phyloP scores from a whole-genome alignment of 2,329 filamentous ascomycete genomes.

The Sclerotinia spermophila region DNA sequence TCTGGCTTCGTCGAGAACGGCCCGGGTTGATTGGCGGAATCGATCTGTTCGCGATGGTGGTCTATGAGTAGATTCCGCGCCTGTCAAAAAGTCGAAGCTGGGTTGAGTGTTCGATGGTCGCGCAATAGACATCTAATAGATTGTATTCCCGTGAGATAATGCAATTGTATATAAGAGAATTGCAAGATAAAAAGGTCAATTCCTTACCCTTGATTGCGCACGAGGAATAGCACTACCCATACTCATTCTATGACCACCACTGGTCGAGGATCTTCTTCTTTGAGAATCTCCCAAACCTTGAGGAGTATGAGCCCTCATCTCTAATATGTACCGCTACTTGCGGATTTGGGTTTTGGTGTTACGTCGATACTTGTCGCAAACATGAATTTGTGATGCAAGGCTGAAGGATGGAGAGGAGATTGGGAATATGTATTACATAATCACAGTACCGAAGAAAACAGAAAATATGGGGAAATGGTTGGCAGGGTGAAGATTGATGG shows the following conservation, averaged over 20 bases:
- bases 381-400: slow-evolving; percentile 1
- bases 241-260: slow-evolving; percentile 29
- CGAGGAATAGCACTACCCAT: slow-evolving; percentile 34
- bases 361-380: slow-evolving; percentile 21
- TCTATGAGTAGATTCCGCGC: slow-evolving; percentile 43
- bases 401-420: neutral
- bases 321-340: neutral
- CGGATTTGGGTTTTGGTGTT: slow-evolving; percentile 8
- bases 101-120: slow-evolving; percentile 50
- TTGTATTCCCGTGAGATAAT: slow-evolving; percentile 1
- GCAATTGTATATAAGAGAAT: neutral
- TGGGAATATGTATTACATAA: neutral
- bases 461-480: slow-evolving; percentile 3
- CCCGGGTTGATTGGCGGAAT: slow-evolving; percentile 44
- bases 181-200: slow-evolving; percentile 3
- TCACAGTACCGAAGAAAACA: neutral
- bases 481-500: neutral
- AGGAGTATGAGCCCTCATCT: slow-evolving; percentile 36
- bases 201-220: slow-evolving; percentile 33
- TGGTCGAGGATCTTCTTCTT: slow-evolving; percentile 30
- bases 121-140: slow-evolving; percentile 42
- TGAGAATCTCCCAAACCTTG: slow-evolving; percentile 27
- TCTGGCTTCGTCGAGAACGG: slow-evolving; percentile 54
- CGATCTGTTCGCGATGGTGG: slow-evolving; percentile 30
- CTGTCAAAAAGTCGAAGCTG: slow-evolving; percentile 57